These are phyloP conservation scores for Hibiscus syriacus DNA, from an alignment of 345 rosid genomes.

Conservation along the genomic window DNA sequence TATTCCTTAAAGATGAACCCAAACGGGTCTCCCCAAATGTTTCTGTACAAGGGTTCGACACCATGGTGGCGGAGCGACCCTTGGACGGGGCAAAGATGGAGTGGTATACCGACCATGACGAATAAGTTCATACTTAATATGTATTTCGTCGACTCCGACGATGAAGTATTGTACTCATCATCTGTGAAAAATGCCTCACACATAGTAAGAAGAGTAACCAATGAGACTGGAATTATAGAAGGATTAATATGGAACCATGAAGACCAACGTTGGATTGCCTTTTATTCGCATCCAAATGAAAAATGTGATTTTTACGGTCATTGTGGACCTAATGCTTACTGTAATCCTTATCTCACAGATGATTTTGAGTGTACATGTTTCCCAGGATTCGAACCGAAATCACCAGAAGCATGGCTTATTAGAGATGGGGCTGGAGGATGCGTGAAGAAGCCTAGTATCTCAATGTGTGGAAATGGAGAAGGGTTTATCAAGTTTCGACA, in stretches of 20 bases:
- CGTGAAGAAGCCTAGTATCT: conserved; percentile 17
- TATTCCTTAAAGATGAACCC: conserved; percentile 22
- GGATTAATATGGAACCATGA: conserved; percentile 41
- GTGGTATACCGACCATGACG: conserved; percentile 57
- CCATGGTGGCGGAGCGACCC: conserved; percentile 45
- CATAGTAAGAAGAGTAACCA: conserved; percentile 36
- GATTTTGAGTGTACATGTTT: conserved; percentile 46
- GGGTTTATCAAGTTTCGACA: conserved; percentile 38
- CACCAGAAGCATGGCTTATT: conserved; percentile 32
- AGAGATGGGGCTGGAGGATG: conserved; percentile 53
- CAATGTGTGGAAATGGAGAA: conserved; percentile 30
- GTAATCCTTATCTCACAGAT: conserved; percentile 22
- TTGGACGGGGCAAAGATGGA: conserved; percentile 60
- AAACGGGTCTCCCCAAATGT: conserved; percentile 39
- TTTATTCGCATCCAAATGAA: conserved; percentile 45
- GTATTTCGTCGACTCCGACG: conserved; percentile 16
- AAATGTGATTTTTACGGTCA: conserved; percentile 47
- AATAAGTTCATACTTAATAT: conserved; percentile 20
- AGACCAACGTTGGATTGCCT: conserved; percentile 34
- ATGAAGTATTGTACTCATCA: conserved; percentile 28
- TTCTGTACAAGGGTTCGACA: conserved; percentile 26
- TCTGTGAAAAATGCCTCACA: conserved; percentile 18
- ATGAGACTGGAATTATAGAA: conserved; percentile 37
- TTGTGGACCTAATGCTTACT: conserved; percentile 49
- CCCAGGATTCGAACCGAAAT: conserved; percentile 60